Percentiles rank a stretch among this genome's conserved stretches.
phyloP scores from a whole-genome alignment of 129 eudicot genomes.

The Flaveria ramosissima region DNA sequence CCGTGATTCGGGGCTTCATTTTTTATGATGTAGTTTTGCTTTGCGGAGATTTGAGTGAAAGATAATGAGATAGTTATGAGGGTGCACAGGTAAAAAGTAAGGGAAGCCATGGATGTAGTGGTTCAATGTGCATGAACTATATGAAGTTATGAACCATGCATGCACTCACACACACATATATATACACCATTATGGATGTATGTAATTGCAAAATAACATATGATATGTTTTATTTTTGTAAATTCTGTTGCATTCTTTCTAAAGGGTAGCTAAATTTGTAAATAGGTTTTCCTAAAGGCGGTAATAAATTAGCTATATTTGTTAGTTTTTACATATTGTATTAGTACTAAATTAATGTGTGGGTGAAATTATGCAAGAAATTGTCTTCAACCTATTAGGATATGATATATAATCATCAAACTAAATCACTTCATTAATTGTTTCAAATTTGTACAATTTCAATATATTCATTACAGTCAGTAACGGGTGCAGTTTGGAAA shows the following conservation, averaged over 20 bases:
- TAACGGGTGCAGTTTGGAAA: not conserved
- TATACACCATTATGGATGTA: not conserved
- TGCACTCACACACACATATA: not conserved
- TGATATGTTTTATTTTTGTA: not conserved
- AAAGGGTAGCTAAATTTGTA: not conserved
- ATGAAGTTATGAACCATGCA: not conserved
- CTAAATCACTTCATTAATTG: too few relatives aligned
- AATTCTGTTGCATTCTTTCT: not conserved
- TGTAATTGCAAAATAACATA: not conserved
- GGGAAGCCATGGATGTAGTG: slow-evolving; percentile 1
- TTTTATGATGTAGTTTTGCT: not conserved
- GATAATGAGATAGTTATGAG: slow-evolving; percentile 15
- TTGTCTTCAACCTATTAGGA: too few relatives aligned
- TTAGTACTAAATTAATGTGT: too few relatives aligned
- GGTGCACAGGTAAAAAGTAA: slow-evolving; percentile 1
- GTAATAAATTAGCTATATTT: not conserved
- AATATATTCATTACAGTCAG: too few relatives aligned
- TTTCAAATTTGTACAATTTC: too few relatives aligned
- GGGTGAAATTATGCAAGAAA: too few relatives aligned
- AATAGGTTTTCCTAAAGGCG: not conserved
- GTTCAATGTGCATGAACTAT: not conserved
- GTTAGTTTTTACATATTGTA: not conserved
- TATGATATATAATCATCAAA: too few relatives aligned
- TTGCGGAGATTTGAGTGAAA: not conserved
- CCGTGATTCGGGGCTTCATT: not conserved